A percentile compares a stretch with the other conserved stretches of the same genome.
Evolutionary conservation across 2,329 filamentous ascomycete genomes (phyloP).

Genomic region (Colletotrichum shisoi): DNA sequence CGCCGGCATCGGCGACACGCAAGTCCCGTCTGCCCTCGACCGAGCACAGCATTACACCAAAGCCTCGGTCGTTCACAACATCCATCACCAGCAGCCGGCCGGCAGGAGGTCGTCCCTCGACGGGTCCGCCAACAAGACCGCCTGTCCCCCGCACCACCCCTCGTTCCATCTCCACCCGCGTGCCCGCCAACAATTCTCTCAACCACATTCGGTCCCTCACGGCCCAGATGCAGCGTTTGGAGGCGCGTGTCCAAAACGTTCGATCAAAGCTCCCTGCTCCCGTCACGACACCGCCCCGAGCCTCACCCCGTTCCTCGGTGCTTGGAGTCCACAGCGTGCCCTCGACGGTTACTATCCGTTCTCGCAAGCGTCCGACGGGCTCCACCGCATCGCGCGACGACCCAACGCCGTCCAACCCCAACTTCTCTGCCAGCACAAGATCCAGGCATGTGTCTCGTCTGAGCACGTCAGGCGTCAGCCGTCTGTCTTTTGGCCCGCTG

Average conservation of each 20-base stretch:
- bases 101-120: conserved; percentile 50
- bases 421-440: conserved; percentile 49
- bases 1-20: conserved; percentile 62
- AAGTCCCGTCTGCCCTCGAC: conserved; percentile 49
- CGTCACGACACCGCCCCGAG: conserved; percentile 76
- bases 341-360: conserved; percentile 69
- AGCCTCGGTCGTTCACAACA: conserved; percentile 53
- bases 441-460: conserved; percentile 65
- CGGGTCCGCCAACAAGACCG: conserved; percentile 54
- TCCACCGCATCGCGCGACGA: conserved; percentile 64
- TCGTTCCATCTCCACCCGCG: conserved; percentile 57
- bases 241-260: conserved; percentile 89
- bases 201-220: conserved; percentile 93
- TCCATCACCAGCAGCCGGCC: conserved; percentile 50
- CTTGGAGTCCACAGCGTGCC: conserved; percentile 56
- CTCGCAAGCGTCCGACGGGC: conserved; percentile 72
- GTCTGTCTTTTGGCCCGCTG: conserved; percentile 69
- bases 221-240: conserved; percentile 95
- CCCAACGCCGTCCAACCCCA: conserved; percentile 45
- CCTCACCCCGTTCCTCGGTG: conserved; percentile 71
- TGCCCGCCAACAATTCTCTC: conserved; percentile 74
- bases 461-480: conserved; percentile 68
- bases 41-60: conserved; percentile 58
- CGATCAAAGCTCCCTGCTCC: conserved; percentile 91
- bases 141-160: conserved; percentile 64